phyloP scores from a whole-genome alignment of 129 eudicot species.

The Artemisia annua region DNA sequence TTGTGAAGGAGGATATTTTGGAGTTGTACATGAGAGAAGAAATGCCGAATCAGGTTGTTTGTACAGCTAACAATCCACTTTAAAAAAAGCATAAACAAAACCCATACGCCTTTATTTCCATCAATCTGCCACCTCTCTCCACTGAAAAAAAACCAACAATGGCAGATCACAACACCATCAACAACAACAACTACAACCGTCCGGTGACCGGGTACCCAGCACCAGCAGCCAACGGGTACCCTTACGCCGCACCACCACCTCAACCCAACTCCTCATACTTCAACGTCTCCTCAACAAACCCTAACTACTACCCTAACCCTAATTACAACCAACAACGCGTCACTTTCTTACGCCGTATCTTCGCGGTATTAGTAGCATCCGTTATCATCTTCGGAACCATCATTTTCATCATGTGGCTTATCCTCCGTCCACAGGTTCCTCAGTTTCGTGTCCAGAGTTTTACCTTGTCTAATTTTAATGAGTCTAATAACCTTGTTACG shows the following conservation, averaged over 20 bases:
- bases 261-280: slow-evolving; percentile 31
- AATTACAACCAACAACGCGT: slow-evolving; percentile 59
- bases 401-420: slow-evolving; percentile 66
- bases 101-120: no score
- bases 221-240: slow-evolving; percentile 35
- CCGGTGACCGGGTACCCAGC: slow-evolving; percentile 58
- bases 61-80: no score
- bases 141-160: no score
- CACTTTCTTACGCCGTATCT: slow-evolving; percentile 73
- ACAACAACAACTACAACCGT: neutral
- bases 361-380: slow-evolving; percentile 48
- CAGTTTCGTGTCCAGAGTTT: slow-evolving; percentile 57
- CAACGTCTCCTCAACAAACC: slow-evolving; percentile 40
- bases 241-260: slow-evolving; percentile 52
- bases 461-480: slow-evolving; percentile 48
- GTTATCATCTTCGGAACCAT: slow-evolving; percentile 63
- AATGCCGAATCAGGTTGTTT: no score
- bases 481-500: slow-evolving; percentile 40
- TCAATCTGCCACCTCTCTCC: no score
- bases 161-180: no score
- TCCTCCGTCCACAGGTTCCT: slow-evolving; percentile 86
- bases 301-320: slow-evolving; percentile 40
- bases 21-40: no score
- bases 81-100: no score
- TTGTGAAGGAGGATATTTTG: no score